Evolutionary conservation across 164 flowering plant species (phyloP), one percentile per base, ranked within the genome.

Genomic region (Vitis rotundifolia): DNA sequence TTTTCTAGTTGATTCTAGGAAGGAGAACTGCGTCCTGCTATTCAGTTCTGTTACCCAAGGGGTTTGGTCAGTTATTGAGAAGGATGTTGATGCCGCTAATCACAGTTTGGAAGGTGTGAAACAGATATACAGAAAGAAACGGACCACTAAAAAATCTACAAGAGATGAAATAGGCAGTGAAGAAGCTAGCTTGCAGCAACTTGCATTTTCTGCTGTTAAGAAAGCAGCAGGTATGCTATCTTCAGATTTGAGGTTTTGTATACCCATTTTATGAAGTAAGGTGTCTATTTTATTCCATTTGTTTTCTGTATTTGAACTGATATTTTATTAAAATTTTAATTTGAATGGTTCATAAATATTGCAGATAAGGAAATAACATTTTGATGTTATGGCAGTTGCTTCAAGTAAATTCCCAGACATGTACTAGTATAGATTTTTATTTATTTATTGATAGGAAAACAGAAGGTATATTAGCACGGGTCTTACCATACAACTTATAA

Each of bases 1-100:
- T 71, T 73, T 96, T 59, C 68, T 96, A 63, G 73, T 83, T 48
- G 95, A 96, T 69, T 75, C 80, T 0, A 74, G 54, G 76, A 86
- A 79, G 74, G 85, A 89, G 64, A 86, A 87, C 59, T 93, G 98
- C 79, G 68, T 74, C n/a, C 72, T 93, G 67, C 81, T 63, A 44
- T 81, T 79, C 50, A 66, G 88, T 62, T 68, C 80, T 22, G 61
- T 77, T 31, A 89, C 91, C 28, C 59, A 80, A 19, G 96, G 98
- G 51, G 87, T 87, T 59, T 93, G 97, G 98, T 90, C 97, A 5
- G 73, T 84, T 29, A 77, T 95, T 66, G 98, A 92, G 64, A 85
- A 84, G 68, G 80, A 81, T 47, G 8, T 79, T 59, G 80, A 81
- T 65, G 64, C 44, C 5, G 10, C 69, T 8, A 61, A 12, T 64